Evolutionary conservation across 2,329 filamentous ascomycete species (phyloP).

Genomic region (Fusarium nygamai): DNA sequence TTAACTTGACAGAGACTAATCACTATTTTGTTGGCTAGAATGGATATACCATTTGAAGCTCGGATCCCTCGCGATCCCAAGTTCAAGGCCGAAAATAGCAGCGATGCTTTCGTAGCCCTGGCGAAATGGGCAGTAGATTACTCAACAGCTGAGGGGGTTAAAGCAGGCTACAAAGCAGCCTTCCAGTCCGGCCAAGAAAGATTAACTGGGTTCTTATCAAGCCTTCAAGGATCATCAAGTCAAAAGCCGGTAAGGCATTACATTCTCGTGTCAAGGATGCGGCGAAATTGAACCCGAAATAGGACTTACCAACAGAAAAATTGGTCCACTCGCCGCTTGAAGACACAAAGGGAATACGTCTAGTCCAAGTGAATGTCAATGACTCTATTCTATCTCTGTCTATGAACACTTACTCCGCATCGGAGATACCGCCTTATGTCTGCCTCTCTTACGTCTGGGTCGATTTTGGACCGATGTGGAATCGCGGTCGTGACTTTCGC

Average conservation of each 20-base stretch:
- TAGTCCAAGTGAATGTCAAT: not conserved
- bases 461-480: constrained; percentile 17
- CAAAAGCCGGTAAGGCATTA: not conserved
- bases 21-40: too few relatives aligned
- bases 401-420: not conserved
- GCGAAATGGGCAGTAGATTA: constrained; percentile 2
- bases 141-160: constrained; percentile 13
- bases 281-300: not conserved
- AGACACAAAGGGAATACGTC: not conserved
- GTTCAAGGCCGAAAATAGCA: not conserved
- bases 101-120: not conserved
- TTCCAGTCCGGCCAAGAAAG: not conserved
- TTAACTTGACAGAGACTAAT: not conserved
- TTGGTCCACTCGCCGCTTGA: not conserved
- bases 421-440: constrained; percentile 5
- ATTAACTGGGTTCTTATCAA: not conserved
- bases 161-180: constrained; percentile 1
- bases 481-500: constrained; percentile 10
- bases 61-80: constrained; percentile 6
- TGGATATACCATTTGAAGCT: constrained; percentile 17
- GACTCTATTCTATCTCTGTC: not conserved
- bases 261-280: rapidly evolving
- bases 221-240: not conserved
- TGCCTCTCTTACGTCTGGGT: constrained; percentile 24
- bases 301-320: not conserved